Evolutionary conservation across 78 protist genomes (phyloP), one percentile per base, ranked within the genome.

Genomic region (Dictyostelium firmibasis): DNA sequence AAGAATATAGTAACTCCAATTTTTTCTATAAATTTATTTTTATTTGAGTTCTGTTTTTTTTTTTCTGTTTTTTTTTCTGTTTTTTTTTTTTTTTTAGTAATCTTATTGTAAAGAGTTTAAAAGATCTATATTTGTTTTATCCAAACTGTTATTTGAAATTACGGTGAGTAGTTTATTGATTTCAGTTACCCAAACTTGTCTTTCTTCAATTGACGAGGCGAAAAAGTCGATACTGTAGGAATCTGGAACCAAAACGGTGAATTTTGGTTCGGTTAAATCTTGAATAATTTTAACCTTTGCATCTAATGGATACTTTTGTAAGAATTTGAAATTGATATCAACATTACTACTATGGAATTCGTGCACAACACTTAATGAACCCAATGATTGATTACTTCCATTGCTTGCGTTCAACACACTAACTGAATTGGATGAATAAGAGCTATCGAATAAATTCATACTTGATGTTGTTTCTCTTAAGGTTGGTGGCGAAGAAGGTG

Each of bases 221-320:
- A 62, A 33, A 18, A 89, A 70, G 14, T 89, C 94, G 13, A 89
- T 60, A 18, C 87, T 69, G 35, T 81, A 75, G 4, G 33, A 57
- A 47, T 89, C 94, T 43, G 94, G 87, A 41, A 89, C 83, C 0
- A 89, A 79, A n/a, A 84, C 86, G 5, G 60, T 38, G 75, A 82
- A 29, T 70, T 89, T 89, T 3, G 88, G 86, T 50, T 89, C 94
- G 2, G 47, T 33, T 36, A 57, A 20, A 81, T 89, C 94, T 81
- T 89, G 88, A 38, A 89, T 69, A 7, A 89, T 89, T 81, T 89
- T 89, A 33, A 89, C 94, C n/a, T 83, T n/a, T 20, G 83, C 47
- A 47, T 89, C 94, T 5, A 89, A 43, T 67, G 35, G 31, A 23
- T 44, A 38, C 50, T 43, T 89, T 25, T 86, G 16, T 4, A 89